Evolutionary conservation across 2,329 filamentous ascomycete genomes (phyloP), one percentile per base, ranked within the genome.

Genomic region (Cladosporium sp.): DNA sequence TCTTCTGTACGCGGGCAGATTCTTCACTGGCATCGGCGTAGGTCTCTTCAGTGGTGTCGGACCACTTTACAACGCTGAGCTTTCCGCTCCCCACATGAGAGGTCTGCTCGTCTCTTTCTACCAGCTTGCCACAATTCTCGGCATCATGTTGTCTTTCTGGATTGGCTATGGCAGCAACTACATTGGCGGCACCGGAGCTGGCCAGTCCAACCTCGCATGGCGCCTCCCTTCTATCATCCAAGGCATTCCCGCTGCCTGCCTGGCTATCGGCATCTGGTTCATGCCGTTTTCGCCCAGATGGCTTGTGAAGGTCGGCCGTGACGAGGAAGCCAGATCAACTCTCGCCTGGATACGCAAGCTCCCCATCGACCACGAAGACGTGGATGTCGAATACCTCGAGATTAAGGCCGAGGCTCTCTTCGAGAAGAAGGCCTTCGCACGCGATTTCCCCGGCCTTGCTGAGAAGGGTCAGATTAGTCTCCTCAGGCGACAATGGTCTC

Each of bases 221-320:
- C 66, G 76, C 32, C 67, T 80, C 0, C 78, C 77, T 0, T 79
- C 79, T 59, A 60, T 78, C 5, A 65, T 80, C 8, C 78, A 80
- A 61, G 73, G 79, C 59, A 42, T 71, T 13, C 68, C 70, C 2
- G 70, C 64, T 12, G 35, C 71, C 1, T 59, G 67, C 2, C 61
- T 72, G 2, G 68, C 64, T 4, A 32, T 65, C 25, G 68, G 68
- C 2, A 71, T 72, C 22, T 45, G 65, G 12, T 68, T 71, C 51
- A 53, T 53, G 34, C 64, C 62, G 17, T 60, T 61, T 49, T 63
- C 63, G 15, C 69, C 69, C 2, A 62, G 69, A 10, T 68, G 66
- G 66, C 62, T 71, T 4, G 62, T 67, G 42, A 62, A 62, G 28
- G 58, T 64, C 20, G 62, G 62, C 28, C 62, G 62, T 15, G 65